phyloP scores from a whole-genome alignment of 2,329 filamentous ascomycete species.

The Tolypocladium amazonense region DNA sequence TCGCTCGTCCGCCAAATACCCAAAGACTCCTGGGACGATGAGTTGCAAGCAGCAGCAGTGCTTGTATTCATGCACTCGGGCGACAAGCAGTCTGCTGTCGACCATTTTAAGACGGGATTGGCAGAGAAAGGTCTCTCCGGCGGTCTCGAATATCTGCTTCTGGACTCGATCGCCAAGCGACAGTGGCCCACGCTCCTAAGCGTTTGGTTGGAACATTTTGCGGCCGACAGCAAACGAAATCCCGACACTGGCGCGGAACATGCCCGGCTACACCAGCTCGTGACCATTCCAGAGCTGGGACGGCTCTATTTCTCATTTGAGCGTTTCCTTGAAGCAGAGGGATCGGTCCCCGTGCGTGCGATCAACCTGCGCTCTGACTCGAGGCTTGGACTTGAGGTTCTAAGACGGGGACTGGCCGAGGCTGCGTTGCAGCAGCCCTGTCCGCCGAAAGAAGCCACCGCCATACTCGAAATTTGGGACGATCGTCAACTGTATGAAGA shows the following conservation, averaged over 20 bases:
- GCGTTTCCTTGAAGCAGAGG: slow-evolving; percentile 17
- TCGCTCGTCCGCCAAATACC: slow-evolving; percentile 31
- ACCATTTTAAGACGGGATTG: slow-evolving; percentile 28
- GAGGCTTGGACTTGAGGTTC: slow-evolving; percentile 11
- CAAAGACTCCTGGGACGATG: slow-evolving; percentile 26
- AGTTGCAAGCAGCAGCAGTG: slow-evolving; percentile 28
- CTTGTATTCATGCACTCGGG: slow-evolving; percentile 29
- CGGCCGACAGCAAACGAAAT: not conserved
- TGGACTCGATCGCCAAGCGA: slow-evolving; percentile 24
- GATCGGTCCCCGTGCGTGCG: slow-evolving; percentile 10
- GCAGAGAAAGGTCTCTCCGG: slow-evolving; percentile 18
- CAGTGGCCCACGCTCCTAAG: slow-evolving; percentile 26
- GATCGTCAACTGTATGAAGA: slow-evolving; percentile 30
- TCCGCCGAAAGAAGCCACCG: slow-evolving; percentile 18
- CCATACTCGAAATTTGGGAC: slow-evolving; percentile 28
- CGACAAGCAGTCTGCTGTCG: slow-evolving; percentile 26
- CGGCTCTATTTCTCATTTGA: slow-evolving; percentile 22
- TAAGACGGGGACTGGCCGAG: slow-evolving; percentile 20
- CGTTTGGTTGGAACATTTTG: slow-evolving; percentile 25
- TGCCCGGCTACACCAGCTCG: slow-evolving; percentile 9
- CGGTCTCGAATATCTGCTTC: slow-evolving; percentile 33
- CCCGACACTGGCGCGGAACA: not conserved
- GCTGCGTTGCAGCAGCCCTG: slow-evolving; percentile 22
- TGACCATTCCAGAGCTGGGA: slow-evolving; percentile 16
- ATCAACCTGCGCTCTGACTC: slow-evolving; percentile 12